A percentile compares a stretch with the other conserved stretches of the same genome.
Conservation (phyloP, 2,329 filamentous ascomycete genomes). For the Botryotinia narcissicola region DNA sequence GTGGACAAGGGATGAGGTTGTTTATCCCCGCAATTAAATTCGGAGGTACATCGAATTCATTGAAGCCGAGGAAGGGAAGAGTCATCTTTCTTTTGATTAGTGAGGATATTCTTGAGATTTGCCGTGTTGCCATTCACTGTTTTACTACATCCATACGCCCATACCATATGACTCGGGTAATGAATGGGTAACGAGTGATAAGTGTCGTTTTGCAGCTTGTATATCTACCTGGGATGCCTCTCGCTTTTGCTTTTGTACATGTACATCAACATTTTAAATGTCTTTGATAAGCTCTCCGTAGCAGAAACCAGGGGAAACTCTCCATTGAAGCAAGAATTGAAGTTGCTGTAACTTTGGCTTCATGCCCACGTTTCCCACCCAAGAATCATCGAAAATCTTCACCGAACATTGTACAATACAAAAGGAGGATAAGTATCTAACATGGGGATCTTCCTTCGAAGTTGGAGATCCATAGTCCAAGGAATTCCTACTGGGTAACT, state of each 20-base stretch:
- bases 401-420: neutral
- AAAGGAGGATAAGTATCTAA: too few species aligned
- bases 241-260: neutral
- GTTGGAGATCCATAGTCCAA: neutral
- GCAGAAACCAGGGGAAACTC: neutral
- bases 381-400: neutral
- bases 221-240: neutral
- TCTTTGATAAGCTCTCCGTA: neutral
- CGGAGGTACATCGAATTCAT: neutral
- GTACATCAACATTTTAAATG: neutral
- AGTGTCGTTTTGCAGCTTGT: neutral
- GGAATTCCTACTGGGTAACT: neutral
- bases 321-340: neutral
- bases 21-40: slow-evolving; percentile 12
- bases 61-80: neutral
- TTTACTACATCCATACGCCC: neutral
- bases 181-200: neutral
- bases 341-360: neutral
- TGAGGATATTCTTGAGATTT: neutral
- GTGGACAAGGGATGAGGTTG: slow-evolving; percentile 3
- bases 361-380: neutral
- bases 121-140: neutral
- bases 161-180: neutral
- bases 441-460: neutral
- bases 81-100: neutral